Evolutionary conservation across 306 rosid genomes (phyloP), one percentile per base, ranked within the genome.

Genomic region (Medicago ruthenica): DNA sequence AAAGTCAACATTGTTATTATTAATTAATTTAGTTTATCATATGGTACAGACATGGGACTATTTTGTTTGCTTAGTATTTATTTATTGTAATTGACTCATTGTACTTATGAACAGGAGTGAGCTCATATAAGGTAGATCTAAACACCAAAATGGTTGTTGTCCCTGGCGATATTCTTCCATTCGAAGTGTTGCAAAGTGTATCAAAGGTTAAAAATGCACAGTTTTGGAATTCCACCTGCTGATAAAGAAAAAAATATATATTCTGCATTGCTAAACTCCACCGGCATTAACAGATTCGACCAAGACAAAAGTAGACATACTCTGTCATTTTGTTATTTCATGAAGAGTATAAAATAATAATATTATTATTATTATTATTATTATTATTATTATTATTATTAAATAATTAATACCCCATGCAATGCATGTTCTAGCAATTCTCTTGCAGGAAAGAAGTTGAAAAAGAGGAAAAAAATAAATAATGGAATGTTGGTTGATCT

Each of bases 131-230:
- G 77, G 88, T 93, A 76, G 97, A 93, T 80, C 81, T 91, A 85
- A 91, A 87, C 66, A 88, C 78, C 85, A 88, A 89, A 83, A 91
- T 77, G 90, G 93, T 93, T 53, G 87, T 91, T 40, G 93, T 93
- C 39, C 78, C 75, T 16, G 97, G 98, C 17, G 97, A 91, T 76
- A 82, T 93, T 80, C 89, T 84, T 77, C 96, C 97, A 9, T 84
- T 80, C 62, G 92, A 93, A 83, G 96, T 93, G 75, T 81, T 91
- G 81, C 76, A 83, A 76, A 85, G 97, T 79, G 86, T 93, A 31
- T 88, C 97, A 2, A 93, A 80, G 82, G 96, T 93, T 0, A 91
- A 91, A 75, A 85, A 82, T 57, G 92, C 97, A 9, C 79, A 91
- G 92, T 67, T 93, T 77, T 89, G 89, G 89, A 86, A 76, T 53